Evolutionary conservation across 257 asterid species (phyloP).

Genomic region (Coffea canephora): DNA sequence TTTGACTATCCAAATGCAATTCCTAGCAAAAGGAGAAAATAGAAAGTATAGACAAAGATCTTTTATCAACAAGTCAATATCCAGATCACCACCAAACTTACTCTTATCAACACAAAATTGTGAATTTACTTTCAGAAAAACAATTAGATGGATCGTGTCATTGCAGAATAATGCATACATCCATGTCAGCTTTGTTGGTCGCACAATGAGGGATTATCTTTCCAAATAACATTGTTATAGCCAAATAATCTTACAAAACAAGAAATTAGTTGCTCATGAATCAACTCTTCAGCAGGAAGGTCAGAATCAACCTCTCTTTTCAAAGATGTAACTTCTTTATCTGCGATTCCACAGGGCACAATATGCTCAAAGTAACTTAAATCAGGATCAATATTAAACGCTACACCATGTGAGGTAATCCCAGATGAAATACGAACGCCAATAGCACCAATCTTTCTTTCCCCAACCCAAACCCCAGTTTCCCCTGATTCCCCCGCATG

Average conservation of each 20-base stretch:
- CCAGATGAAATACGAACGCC: conserved; percentile 69
- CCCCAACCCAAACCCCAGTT: conserved; percentile 72
- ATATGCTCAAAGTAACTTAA: conserved; percentile 65
- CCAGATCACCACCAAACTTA: neutral
- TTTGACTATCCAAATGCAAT: neutral
- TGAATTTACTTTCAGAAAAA: neutral
- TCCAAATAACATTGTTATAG: conserved; percentile 37
- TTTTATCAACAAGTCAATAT: too few species aligned
- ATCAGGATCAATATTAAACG: conserved; percentile 70
- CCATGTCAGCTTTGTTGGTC: neutral
- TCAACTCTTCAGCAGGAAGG: conserved; percentile 58
- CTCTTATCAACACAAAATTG: neutral
- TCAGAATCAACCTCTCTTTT: conserved; percentile 39
- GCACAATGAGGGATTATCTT: conserved; percentile 20
- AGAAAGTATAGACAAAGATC: too few species aligned
- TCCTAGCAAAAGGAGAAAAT: neutral
- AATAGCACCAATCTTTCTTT: conserved; percentile 64
- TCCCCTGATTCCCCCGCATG: conserved; percentile 47
- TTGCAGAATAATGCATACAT: neutral
- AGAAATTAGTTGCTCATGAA: conserved; percentile 48
- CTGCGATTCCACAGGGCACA: conserved; percentile 73
- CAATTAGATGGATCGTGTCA: neutral
- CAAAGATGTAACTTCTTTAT: conserved; percentile 69
- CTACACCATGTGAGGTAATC: conserved; percentile 70
- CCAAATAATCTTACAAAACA: conserved; percentile 54